Base-by-base conservation (phyloP, 345 rosid genomes). In the Salix dunnii region DNA sequence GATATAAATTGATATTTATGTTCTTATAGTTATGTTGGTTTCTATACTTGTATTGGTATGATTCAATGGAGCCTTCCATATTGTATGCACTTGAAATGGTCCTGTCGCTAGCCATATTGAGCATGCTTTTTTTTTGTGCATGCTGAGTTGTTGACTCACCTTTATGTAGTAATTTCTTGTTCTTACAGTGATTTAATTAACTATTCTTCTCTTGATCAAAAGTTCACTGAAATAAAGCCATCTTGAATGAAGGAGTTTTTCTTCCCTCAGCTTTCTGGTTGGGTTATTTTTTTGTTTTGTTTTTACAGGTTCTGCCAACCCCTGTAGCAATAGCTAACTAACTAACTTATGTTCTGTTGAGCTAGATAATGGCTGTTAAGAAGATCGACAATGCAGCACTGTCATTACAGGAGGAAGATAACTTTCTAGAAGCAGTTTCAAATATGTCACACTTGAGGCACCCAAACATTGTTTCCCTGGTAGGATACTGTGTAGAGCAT, bases 401-500 rank as follows among this genome's bases (percentile, higher is more conserved):
- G 60, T 91, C 97, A 10, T 85, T 94, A 73, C 99, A 91, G 82
- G 98, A 94, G 77, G 99, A 96, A 82, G 98, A 94, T 81, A 78
- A 85, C 72, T 96, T 96, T 85, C 86, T 96, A 11, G 99, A 96
- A 88, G 97, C 95, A 55, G 88, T 94, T 77, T 91, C 97, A 30
- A 96, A 83, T 71, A 96, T 96, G 98, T 94, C 99, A 33, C 89
- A 95, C 0, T 84, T 96, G 78, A 86, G 98, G 83, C 99, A 96
- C 83, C 97, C 96, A 21, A 96, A 96, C 80, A 90, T 96, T 35
- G 93, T 94, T 73, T 85, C 92, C 5, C 73, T 96, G 79, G 82
- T 83, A 74, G 99, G 99, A 76, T 94, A 94, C 85, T 96, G 98
- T 84, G 86, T 90, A 1, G 99, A 96, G 86, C 94, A 96, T 72